phyloP scores from a whole-genome alignment of 495 filamentous ascomycete genomes.

The Penicillium taxi region DNA sequence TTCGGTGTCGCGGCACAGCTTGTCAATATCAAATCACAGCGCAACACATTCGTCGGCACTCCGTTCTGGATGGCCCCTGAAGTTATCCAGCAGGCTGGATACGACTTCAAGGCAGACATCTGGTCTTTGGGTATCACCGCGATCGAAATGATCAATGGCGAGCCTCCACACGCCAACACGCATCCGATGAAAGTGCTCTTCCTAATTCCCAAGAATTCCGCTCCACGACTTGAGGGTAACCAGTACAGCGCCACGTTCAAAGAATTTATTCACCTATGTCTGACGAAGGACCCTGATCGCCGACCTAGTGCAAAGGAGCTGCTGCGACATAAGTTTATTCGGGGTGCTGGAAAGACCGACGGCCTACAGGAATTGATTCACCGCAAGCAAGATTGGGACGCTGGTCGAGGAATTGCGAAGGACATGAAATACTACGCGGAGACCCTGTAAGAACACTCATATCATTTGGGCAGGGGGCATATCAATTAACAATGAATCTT shows the following conservation, averaged over 20 bases:
- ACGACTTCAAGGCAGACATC: constrained; percentile 95
- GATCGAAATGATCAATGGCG: constrained; percentile 85
- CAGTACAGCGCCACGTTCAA: constrained; percentile 85
- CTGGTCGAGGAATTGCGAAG: constrained; percentile 48
- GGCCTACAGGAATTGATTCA: constrained; percentile 80
- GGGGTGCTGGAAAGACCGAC: constrained; percentile 75
- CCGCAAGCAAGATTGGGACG: constrained; percentile 72
- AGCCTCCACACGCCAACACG: constrained; percentile 81
- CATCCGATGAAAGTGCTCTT: constrained; percentile 99
- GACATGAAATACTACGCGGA: constrained; percentile 84
- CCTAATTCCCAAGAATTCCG: constrained; percentile 84
- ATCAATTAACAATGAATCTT: constrained; percentile 10
- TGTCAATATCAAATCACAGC: constrained; percentile 94
- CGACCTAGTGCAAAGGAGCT: constrained; percentile 82
- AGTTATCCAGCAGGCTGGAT: constrained; percentile 93
- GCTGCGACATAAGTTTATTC: constrained; percentile 83
- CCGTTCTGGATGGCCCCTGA: constrained; percentile 99
- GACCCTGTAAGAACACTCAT: constrained; percentile 57
- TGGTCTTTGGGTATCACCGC: constrained; percentile 97
- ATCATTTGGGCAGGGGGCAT: neutral
- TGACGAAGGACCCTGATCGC: constrained; percentile 81
- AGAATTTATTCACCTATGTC: constrained; percentile 82
- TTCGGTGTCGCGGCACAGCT: constrained; percentile 97
- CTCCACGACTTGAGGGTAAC: constrained; percentile 75
- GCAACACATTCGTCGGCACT: constrained; percentile 97